Base-by-base conservation (phyloP, 2,329 filamentous ascomycete genomes). In the Aspergillus quadrilineatus region DNA sequence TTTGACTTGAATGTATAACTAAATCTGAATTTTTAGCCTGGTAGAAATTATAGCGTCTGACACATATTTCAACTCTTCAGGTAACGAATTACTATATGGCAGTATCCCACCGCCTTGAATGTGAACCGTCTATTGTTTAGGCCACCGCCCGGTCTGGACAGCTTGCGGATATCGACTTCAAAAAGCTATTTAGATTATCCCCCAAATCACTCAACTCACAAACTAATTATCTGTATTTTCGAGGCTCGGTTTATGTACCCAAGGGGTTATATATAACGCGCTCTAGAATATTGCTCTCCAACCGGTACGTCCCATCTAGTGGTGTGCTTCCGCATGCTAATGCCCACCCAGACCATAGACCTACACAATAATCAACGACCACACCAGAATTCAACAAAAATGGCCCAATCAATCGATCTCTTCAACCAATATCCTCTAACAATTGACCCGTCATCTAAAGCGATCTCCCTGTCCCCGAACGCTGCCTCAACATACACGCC, bases 371-470 rank as follows among this genome's bases (percentile, higher is more conserved):
- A 42, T 34, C 32, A 32, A 7, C n/a, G 36, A 29, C 22, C 17
- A 51, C 15, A 15, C 36, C 12, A 53, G 10, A 12, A 46, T 17
- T 17, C 14, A 28, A 37, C 22, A 53, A 65, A 58, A 59, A 72
- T 70, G 68, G 61, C 66, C 48, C 64, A 61, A 51, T 63, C 62
- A 61, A 66, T 74, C 53, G 72, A 75, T 53, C 53, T 70, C 65
- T 97, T 93, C 82, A 89, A 86, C 65, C 85, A 91, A 67, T 86
- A 96, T 70, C 89, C 91, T 37, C 80, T 99, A 52, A 80, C 85
- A 60, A 83, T 97, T 74, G 89, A 97, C 79, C 85, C 90, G n/a
- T 75, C 85, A 64, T 88, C 88, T 69, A 96, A 96, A 79, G 80
- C 86, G 66, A 81, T 97, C 70, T 79, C 81, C 61, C 75, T 80